Percentiles rank a stretch among this genome's conserved stretches.
Evolutionary conservation across 805 yeast species (phyloP).

Genomic region (Candida gorgasii): DNA sequence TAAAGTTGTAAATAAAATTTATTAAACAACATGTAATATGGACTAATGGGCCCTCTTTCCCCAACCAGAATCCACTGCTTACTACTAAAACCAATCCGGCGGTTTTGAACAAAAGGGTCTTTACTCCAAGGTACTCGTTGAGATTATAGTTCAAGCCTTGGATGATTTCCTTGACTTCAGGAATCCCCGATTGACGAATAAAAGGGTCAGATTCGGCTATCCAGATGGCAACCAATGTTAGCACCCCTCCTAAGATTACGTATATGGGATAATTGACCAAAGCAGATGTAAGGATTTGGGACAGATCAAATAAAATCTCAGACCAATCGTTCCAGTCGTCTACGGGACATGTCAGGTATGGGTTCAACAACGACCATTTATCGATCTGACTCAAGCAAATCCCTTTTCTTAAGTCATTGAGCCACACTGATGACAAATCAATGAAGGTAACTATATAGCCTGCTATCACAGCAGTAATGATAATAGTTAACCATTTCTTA

Average conservation of each 20-base stretch:
- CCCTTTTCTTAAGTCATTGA: slow-evolving; percentile 56
- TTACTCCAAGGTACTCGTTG: slow-evolving; percentile 49
- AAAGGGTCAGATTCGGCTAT: slow-evolving; percentile 28
- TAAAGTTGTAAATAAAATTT: slow-evolving; percentile 33
- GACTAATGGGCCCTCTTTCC: slow-evolving; percentile 85
- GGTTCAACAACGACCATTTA: slow-evolving; percentile 42
- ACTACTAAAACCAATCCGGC: slow-evolving; percentile 63
- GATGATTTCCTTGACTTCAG: slow-evolving; percentile 68
- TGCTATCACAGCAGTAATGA: slow-evolving; percentile 44
- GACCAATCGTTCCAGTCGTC: slow-evolving; percentile 44
- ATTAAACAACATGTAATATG: slow-evolving; percentile 68
- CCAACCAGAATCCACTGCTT: slow-evolving; percentile 79
- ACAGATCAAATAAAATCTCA: slow-evolving; percentile 25
- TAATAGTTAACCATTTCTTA: slow-evolving; percentile 50
- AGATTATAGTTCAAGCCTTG: slow-evolving; percentile 58
- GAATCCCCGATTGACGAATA: slow-evolving; percentile 59
- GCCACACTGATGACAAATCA: slow-evolving; percentile 50
- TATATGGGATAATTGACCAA: slow-evolving; percentile 40
- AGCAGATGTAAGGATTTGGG: slow-evolving; percentile 18
- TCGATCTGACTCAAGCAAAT: slow-evolving; percentile 42
- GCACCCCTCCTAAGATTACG: slow-evolving; percentile 25
- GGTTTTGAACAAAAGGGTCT: slow-evolving; percentile 56
- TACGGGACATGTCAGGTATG: slow-evolving; percentile 44
- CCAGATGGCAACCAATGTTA: slow-evolving; percentile 29
- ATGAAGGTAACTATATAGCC: slow-evolving; percentile 52